Conservation (phyloP, 2,329 filamentous ascomycete species). For the Fusarium redolens region DNA sequence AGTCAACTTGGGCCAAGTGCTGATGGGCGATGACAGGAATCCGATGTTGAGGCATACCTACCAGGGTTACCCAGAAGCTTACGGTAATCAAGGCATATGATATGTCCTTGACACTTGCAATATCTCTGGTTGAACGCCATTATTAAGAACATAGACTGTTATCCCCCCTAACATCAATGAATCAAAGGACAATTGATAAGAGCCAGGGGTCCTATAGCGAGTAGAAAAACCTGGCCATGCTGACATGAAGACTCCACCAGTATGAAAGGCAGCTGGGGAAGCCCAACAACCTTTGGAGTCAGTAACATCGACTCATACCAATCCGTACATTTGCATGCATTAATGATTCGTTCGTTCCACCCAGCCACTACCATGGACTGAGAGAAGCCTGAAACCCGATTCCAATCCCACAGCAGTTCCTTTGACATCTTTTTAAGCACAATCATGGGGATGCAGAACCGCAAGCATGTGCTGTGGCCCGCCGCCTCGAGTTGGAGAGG, state of each 20-base stretch:
- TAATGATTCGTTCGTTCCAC: not conserved
- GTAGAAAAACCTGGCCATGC: conserved; percentile 37
- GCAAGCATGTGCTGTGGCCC: not conserved
- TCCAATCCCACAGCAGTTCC: not conserved
- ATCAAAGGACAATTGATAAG: conserved; percentile 7
- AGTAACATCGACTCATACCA: not conserved
- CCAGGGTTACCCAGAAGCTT: not conserved
- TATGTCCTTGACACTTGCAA: not conserved
- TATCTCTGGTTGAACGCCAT: not conserved
- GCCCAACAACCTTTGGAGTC: not conserved
- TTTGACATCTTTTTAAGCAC: not conserved
- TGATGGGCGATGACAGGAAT: not conserved
- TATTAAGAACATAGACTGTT: not conserved
- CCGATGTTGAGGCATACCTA: not conserved
- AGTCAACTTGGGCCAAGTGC: not conserved
- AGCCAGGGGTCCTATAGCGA: conserved; percentile 29
- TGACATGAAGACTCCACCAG: conserved; percentile 35
- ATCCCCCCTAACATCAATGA: not conserved
- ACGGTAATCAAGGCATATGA: not conserved
- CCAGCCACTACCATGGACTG: not conserved
- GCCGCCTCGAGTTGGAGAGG: not conserved
- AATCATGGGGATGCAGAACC: not conserved
- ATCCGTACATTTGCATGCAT: not conserved
- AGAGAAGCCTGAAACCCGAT: not conserved
- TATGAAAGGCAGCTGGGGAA: conserved; percentile 6